Base-by-base conservation (phyloP, 192 early-diverging fungal species). In the Coemansia reversa region DNA sequence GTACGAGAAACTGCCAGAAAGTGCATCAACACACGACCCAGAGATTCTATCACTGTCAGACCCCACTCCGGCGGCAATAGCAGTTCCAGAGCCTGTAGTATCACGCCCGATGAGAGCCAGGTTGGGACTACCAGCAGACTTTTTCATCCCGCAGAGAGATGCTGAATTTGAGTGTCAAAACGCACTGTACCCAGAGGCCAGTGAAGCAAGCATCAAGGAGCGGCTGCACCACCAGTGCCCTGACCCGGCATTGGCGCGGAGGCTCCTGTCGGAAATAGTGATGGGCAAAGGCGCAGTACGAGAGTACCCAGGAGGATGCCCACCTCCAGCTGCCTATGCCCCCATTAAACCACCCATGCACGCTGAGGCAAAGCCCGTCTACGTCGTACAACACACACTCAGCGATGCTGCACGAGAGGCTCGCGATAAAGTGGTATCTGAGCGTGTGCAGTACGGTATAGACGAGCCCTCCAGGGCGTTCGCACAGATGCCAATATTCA, bases 301-400 rank as follows among this genome's bases (percentile, higher is more conserved):
- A 16, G 67, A 69, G 24, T 69, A 69, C 30, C 67, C 52, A 0
- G 45, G 67, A 6, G 65, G 64, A 1, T 73, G 64, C 45, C 70
- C 70, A 1, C 70, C 60, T 0, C 70, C 70, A 0, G 64, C 63
- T 12, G 51, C 52, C 7, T 45, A 62, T 23, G 50, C 52, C 1
- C 70, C 70, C 19, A 73, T 73, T 11, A 9, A 18, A 11, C 70
- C 48, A 5, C 70, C 64, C 1, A 65, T 73, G 54, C 53, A 27
- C 12, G 20, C 16, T 0, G 58, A 55, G 0, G 64, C 58, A 0
- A 33, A 52, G 18, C 52, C 62, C 1, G 16, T 65, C 0, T 71
- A 33, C 19, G 35, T 57, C 1, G 19, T 53, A 7, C 71, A 74
- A 23, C 63, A 66, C 14, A 19, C 56, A 0, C n/a, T 66, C n/a